Percentiles rank a stretch among this genome's conserved stretches.
These are phyloP conservation scores for Aureobasidium sp. DNA, from an alignment of 2,329 filamentous ascomycete genomes.

Conservation along the genomic window DNA sequence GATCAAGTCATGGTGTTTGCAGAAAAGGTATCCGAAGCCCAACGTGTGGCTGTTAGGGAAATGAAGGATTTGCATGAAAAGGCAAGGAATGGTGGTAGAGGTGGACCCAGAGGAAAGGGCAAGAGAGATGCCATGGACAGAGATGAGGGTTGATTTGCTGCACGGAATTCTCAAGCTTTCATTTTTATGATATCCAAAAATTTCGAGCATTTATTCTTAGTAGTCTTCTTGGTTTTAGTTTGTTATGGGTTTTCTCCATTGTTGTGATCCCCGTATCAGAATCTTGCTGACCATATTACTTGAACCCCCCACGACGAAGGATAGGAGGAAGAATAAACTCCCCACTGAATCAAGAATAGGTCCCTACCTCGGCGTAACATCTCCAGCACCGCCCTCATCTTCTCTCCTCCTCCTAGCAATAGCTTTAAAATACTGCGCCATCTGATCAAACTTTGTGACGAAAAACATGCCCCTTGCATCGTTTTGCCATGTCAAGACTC, in stretches of 20 bases:
- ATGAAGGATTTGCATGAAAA: conserved; percentile 75
- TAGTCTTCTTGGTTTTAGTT: background rate
- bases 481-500: conserved; percentile 81
- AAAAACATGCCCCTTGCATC: conserved; percentile 80
- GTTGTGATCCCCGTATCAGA: background rate
- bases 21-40: conserved; percentile 71
- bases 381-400: conserved; percentile 16
- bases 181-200: background rate
- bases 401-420: conserved; percentile 38
- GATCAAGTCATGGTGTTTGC: conserved; percentile 81
- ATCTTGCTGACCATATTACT: background rate
- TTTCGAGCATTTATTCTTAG: background rate
- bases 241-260: background rate
- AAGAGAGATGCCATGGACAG: conserved; percentile 60
- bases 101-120: conserved; percentile 43
- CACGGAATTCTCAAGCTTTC: background rate
- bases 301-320: background rate
- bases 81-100: conserved; percentile 44
- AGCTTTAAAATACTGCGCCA: conserved; percentile 65
- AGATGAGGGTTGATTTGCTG: conserved; percentile 50
- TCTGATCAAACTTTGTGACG: conserved; percentile 82
- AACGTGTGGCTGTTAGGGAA: conserved; percentile 67
- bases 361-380: background rate
- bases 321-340: background rate
- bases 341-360: background rate